Conservation (phyloP, 2,329 filamentous ascomycete genomes). For the Pyricularia pennisetigena region DNA sequence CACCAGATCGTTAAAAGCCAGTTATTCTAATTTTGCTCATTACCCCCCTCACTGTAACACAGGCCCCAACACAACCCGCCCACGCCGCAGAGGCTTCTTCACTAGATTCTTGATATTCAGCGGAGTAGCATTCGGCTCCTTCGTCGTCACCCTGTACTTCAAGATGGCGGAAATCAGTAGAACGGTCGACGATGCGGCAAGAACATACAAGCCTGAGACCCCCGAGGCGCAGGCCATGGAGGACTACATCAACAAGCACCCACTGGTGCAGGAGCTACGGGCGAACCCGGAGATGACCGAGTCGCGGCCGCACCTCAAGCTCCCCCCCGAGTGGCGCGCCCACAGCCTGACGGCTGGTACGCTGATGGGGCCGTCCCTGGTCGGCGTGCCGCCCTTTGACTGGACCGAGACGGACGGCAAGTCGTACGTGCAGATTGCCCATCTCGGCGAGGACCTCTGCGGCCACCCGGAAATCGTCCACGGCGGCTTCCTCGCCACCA, state of each 20-base stretch:
- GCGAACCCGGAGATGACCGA: constrained; percentile 57
- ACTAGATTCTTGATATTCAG: not conserved
- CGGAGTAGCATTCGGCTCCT: not conserved
- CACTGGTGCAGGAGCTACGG: constrained; percentile 61
- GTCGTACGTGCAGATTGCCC: constrained; percentile 61
- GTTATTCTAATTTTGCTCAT: not conserved
- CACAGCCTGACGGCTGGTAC: constrained; percentile 78
- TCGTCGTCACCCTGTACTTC: not conserved
- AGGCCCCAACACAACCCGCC: not conserved
- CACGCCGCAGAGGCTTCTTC: not conserved
- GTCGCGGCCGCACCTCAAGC: constrained; percentile 77
- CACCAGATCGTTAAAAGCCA: no score
- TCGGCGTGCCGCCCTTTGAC: constrained; percentile 71
- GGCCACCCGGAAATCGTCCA: constrained; percentile 88
- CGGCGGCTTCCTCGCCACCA: constrained; percentile 81
- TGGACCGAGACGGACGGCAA: constrained; percentile 66
- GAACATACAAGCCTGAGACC: constrained; percentile 49
- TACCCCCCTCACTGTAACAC: not conserved
- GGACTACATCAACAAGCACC: constrained; percentile 63
- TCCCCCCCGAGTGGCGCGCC: constrained; percentile 57
- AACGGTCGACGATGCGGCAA: not conserved
- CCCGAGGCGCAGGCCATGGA: constrained; percentile 53
- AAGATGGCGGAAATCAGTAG: not conserved
- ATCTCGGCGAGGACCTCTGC: constrained; percentile 71
- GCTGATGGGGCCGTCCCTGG: constrained; percentile 62